Base-by-base conservation (phyloP, 1,284 basidiomycete genomes). In the Trichosporon sp. region DNA sequence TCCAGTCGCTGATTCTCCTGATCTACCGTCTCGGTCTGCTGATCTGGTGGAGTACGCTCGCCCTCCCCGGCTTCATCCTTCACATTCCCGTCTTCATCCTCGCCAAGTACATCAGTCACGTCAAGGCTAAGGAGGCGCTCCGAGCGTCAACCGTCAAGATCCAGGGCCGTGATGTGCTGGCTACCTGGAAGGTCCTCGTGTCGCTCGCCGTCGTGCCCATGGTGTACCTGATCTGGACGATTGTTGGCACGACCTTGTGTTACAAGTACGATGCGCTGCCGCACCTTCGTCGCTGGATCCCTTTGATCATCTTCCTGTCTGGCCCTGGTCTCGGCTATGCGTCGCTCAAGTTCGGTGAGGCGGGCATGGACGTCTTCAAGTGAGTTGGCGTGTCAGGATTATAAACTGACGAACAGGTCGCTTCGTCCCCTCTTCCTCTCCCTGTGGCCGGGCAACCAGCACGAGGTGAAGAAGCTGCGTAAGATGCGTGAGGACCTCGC, bases 281-380 rank as follows among this genome's bases (percentile, higher is more conserved):
- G 32, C 82, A 83, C 65, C 90, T 88, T 83, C 85, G 85, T 66
- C 80, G 92, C 49, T 87, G 86, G 81, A 90, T 92, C 8, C 95
- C 96, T 0, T 83, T 95, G 69, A 80, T 92, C 37, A 87, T 93
- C 62, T 84, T 93, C 66, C 81, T 86, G 19, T 84, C 87, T 1
- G 81, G 99, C 40, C 96, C 96, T 7, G 86, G 89, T 74, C 90
- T 98, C 82, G 95, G 91, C 59, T 94, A 91, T 76, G 93, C 93
- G 8, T 92, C 95, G 10, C 85, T 99, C 68, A 98, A 98, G 80
- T 99, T 99, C 76, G 95, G 95, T 56, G 96, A 99, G 80, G 96
- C 95, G 19, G 96, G 96, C 36, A 90, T 98, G 87, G 96, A 99
- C 76, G 94, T 99, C 34, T 85, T 96, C 69, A 99, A 99, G 92